phyloP scores from a whole-genome alignment of 2,329 filamentous ascomycete species.

The Colletotrichum higginsianum region DNA sequence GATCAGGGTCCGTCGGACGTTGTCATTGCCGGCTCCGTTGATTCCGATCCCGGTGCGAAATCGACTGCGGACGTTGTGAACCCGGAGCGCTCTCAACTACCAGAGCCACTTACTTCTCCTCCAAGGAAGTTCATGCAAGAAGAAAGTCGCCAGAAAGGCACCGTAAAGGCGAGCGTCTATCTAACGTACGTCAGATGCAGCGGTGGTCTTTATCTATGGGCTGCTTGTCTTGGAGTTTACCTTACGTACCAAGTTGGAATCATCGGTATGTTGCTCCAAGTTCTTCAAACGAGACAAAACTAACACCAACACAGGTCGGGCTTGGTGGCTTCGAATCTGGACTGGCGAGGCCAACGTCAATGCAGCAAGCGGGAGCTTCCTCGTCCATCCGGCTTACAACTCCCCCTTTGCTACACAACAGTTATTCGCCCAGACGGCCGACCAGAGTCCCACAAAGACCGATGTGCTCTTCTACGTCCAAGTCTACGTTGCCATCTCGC shows the following conservation, averaged over 20 bases:
- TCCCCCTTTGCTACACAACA: too few relatives aligned
- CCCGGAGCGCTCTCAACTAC: conserved; percentile 55
- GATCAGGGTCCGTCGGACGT: too few relatives aligned
- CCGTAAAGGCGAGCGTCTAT: conserved; percentile 78
- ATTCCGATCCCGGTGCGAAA: conserved; percentile 60
- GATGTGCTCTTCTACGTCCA: conserved; percentile 71
- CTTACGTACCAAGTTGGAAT: conserved; percentile 66
- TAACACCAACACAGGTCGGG: conserved; percentile 56
- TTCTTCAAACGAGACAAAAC: too few relatives aligned
- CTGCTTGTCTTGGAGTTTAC: conserved; percentile 68
- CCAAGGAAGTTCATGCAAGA: conserved; percentile 75
- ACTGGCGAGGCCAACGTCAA: conserved; percentile 57
- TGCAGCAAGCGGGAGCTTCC: not conserved
- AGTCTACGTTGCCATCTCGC: conserved; percentile 75
- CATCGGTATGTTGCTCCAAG: conserved; percentile 60
- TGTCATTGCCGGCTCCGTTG: too few relatives aligned
- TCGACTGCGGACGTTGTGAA: conserved; percentile 65
- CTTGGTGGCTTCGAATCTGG: conserved; percentile 78
- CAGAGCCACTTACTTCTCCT: too few relatives aligned
- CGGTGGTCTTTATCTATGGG: conserved; percentile 75
- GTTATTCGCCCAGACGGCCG: too few relatives aligned
- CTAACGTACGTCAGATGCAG: conserved; percentile 75
- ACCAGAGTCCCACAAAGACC: too few relatives aligned
- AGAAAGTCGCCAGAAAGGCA: conserved; percentile 79
- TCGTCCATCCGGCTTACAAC: too few relatives aligned